Base-by-base conservation (phyloP, 352 stramenopile species). In the Phytophthora aleatoria region DNA sequence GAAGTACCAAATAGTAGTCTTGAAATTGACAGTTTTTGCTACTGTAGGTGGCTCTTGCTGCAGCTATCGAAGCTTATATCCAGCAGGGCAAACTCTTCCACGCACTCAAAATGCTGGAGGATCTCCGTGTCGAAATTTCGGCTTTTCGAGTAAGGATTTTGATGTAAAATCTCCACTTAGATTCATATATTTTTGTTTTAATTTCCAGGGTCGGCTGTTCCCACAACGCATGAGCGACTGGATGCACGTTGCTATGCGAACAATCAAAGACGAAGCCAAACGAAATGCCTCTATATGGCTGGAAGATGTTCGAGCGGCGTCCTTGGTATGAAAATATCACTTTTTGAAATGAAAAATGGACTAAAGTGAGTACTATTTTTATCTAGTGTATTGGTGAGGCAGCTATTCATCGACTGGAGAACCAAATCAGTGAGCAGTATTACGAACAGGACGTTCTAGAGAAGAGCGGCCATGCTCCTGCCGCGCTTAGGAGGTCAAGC, bases 401-500 rank as follows among this genome's bases (percentile, higher is more conserved):
- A 11, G 85, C 85, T 11, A 88, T 90, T 59, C 76, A 84, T 62
- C 77, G 80, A 13, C 78, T 88, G 49, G 85, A 93, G 65, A 91
- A 90, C 61, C 83, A 90, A 74, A 72, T 92, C 47, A 83, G 78
- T 45, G 81, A 89, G 53, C 78, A 92, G 20, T 85, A 89, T 38
- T 90, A 89, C 48, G 83, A 92, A 51, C 78, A 90, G 50, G 81
- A 92, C 50, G 90, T 90, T 48, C 61, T 89, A 1, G 81, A 92
- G 41, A 90, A 92, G 39, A 87, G 77, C n/a, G 79, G 83, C 0
- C 53, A 82, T 41, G 52, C 69, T 1, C 45, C 52, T 54, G 16
- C 48, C 43, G 50, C 28, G 3, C 31, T 51, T 53, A 54, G 57
- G 20, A 62, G 35, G 45, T 71, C 67, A 28, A 33, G 28, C 16